These are phyloP conservation scores for Candida khao-thaluensis DNA, from an alignment of 805 yeast species.

Conservation along the genomic window DNA sequence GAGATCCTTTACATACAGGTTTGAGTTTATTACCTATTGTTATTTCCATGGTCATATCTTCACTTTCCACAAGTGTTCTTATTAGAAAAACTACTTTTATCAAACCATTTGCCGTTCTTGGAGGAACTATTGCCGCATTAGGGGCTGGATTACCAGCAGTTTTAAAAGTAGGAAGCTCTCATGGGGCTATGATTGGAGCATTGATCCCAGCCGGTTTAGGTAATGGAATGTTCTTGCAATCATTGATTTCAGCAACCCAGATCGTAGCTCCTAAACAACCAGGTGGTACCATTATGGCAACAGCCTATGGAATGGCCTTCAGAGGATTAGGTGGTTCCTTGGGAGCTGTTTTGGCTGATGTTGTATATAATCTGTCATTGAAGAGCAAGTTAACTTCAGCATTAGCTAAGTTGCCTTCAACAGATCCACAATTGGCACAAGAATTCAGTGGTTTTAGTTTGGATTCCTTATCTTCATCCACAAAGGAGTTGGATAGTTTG, in stretches of 20 bases:
- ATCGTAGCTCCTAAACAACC: conserved; percentile 50
- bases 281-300: conserved; percentile 49
- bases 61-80: conserved; percentile 37
- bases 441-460: conserved; percentile 11
- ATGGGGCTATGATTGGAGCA: conserved; percentile 41
- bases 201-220: conserved; percentile 48
- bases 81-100: conserved; percentile 40
- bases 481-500: conserved; percentile 12
- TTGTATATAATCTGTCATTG: conserved; percentile 11
- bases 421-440: conserved; percentile 7
- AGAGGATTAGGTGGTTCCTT: conserved; percentile 49
- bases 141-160: no score
- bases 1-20: conserved; percentile 46
- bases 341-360: conserved; percentile 25
- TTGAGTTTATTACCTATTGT: conserved; percentile 43
- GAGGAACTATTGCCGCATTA: conserved; percentile 42
- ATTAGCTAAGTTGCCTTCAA: conserved; percentile 9
- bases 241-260: conserved; percentile 44
- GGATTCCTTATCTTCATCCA: conserved; percentile 4
- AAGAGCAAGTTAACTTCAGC: conserved; percentile 11
- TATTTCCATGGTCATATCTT: conserved; percentile 35
- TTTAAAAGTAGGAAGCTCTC: no score
- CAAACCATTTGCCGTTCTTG: conserved; percentile 40
- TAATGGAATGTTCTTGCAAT: conserved; percentile 49
- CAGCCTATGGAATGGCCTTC: conserved; percentile 43